phyloP scores from a whole-genome alignment of 495 filamentous ascomycete genomes.

The Lasiosphaeria miniovina region DNA sequence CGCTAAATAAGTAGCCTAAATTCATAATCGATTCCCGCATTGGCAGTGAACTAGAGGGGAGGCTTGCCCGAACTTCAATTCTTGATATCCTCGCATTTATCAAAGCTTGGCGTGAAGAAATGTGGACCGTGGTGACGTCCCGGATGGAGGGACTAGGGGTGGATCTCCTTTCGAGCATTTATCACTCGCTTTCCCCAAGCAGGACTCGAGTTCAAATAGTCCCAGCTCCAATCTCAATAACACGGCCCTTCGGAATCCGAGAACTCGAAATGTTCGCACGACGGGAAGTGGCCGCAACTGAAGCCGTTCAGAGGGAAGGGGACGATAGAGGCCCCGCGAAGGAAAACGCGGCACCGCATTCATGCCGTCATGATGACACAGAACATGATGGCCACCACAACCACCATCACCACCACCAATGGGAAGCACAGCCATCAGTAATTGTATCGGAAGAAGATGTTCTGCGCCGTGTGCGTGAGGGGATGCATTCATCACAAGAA shows the following conservation, averaged over 20 bases:
- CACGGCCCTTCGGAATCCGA: not conserved
- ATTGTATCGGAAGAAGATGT: conserved; percentile 6
- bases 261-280: not conserved
- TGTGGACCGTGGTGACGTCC: too few relatives aligned
- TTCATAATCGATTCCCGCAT: too few relatives aligned
- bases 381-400: not conserved
- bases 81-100: too few relatives aligned
- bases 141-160: too few relatives aligned
- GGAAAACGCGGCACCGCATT: not conserved
- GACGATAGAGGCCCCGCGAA: not conserved
- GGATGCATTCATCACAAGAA: too few relatives aligned
- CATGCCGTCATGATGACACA: not conserved
- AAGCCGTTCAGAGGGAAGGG: not conserved
- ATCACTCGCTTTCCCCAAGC: not conserved
- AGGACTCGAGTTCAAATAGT: not conserved
- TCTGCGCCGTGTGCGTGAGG: not conserved
- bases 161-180: too few relatives aligned
- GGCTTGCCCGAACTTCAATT: too few relatives aligned
- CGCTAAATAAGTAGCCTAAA: too few relatives aligned
- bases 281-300: conserved; percentile 4
- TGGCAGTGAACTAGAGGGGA: too few relatives aligned
- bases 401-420: conserved; percentile 8
- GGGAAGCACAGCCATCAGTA: not conserved
- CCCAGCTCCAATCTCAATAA: not conserved
- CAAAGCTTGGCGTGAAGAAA: too few relatives aligned